These are phyloP conservation scores for Colletotrichum theobromicola DNA, from an alignment of 2,329 filamentous ascomycete genomes.

Conservation along the genomic window DNA sequence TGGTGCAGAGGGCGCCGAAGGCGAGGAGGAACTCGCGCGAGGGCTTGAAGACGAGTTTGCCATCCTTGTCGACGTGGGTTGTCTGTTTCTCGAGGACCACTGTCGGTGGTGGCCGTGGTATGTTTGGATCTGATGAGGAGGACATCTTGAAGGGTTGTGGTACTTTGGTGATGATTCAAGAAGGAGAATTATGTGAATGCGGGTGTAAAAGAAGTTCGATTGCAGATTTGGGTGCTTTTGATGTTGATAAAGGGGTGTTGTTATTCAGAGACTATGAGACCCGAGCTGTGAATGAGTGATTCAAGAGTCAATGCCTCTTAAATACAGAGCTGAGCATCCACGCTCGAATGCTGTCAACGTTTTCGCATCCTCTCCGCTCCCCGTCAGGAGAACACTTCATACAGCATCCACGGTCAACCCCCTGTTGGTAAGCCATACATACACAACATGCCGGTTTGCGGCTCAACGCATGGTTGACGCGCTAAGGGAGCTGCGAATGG, in stretches of 20 bases:
- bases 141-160: background rate
- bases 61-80: constrained; percentile 4
- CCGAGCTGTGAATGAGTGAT: background rate
- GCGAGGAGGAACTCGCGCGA: constrained; percentile 47
- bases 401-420: background rate
- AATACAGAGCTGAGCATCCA: background rate
- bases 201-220: background rate
- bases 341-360: background rate
- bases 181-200: background rate
- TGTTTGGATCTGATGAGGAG: background rate
- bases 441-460: background rate
- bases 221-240: background rate
- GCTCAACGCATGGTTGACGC: background rate
- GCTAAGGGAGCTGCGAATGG: background rate
- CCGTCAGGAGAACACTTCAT: background rate
- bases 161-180: background rate
- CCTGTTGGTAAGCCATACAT: background rate
- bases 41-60: constrained; percentile 33
- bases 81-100: background rate
- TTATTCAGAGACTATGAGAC: background rate
- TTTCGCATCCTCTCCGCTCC: background rate
- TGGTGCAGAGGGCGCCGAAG: constrained; percentile 55
- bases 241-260: background rate
- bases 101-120: background rate
- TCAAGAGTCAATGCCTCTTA: background rate